Base-by-base conservation (phyloP, 2,329 filamentous ascomycete genomes). In the Colletotrichum cordylinicola region DNA sequence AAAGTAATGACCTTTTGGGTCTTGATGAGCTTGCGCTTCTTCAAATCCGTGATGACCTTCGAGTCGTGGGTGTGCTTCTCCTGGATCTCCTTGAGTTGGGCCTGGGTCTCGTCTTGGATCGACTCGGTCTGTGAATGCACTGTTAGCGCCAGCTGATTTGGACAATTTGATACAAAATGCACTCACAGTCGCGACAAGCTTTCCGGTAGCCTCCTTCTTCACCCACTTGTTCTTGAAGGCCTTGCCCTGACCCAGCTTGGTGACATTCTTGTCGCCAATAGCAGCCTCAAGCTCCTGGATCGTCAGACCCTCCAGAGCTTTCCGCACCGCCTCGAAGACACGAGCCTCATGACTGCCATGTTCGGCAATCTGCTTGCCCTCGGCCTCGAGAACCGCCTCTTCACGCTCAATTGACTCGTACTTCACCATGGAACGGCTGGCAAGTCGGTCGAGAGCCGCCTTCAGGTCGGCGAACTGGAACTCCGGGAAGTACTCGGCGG, bases 191-290 rank as follows among this genome's bases (percentile, higher is more conserved):
- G 90, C 88, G 64, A 90, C 85, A 68, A 91, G 84, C 82, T 88
- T 89, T 77, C 90, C 89, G 29, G 90, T 88, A 80, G 91, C 89
- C 77, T 89, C 90, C 85, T 92, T 93, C 15, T 85, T 83, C 77
- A 94, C 93, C 93, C 92, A 94, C 83, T 93, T 93, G 84, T 93
- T 91, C 83, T 91, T 98, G 88, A 98, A 98, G 39, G 96, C 96
- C 87, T 97, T 98, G 80, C 96, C 96, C 84, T 97, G 94, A n/a
- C 97, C 97, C 76, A 98, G 89, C 87, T 95, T 96, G 66, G 93
- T 90, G 60, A 91, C 93, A 64, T 88, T 92, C 84, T 95, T 94
- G 84, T 94, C 92, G 72, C 94, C 94, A 78, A 96, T 92, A 70
- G 87, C 88, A 82, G 87, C 88, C 85, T 93, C 91, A 72, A 96